A percentile compares a stretch with the other conserved stretches of the same genome.
Evolutionary conservation across 148 eudicot genomes (phyloP).

Genomic region (Camellia lanceoleosa): DNA sequence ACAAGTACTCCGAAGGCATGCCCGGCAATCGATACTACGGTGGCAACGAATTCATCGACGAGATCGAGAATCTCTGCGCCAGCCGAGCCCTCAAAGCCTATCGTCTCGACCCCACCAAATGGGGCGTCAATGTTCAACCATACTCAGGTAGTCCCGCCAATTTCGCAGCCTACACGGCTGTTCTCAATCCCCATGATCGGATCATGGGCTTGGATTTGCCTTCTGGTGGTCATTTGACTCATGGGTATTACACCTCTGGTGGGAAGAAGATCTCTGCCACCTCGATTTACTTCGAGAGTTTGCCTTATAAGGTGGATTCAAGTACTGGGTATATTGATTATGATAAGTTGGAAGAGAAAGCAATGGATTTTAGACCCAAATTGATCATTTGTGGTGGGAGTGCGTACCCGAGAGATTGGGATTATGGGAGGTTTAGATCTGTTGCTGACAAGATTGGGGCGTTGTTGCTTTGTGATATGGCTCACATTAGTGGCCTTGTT

Average conservation of each 20-base stretch:
- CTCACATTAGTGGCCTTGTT: conserved; percentile 97
- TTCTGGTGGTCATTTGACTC: conserved; percentile 85
- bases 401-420: conserved; percentile 97
- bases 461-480: conserved; percentile 92
- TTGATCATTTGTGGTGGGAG: conserved; percentile 94
- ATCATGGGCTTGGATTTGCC: conserved; percentile 88
- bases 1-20: conserved; percentile 94
- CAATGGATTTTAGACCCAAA: conserved; percentile 89
- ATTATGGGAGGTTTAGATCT: conserved; percentile 56
- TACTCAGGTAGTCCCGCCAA: conserved; percentile 77
- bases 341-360: conserved; percentile 85
- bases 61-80: conserved; percentile 68
- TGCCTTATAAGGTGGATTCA: conserved; percentile 83
- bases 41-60: conserved; percentile 72
- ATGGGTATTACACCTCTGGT: conserved; percentile 82
- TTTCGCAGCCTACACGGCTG: conserved; percentile 84
- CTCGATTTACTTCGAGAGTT: conserved; percentile 92
- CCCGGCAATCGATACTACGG: conserved; percentile 87
- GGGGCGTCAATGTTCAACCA: conserved; percentile 93
- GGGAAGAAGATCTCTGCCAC: conserved; percentile 92
- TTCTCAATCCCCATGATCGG: conserved; percentile 73
- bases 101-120: conserved; percentile 53
- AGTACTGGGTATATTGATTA: conserved; percentile 84
- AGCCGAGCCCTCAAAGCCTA: conserved; percentile 62
- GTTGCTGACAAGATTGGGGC: conserved; percentile 90